phyloP scores from a whole-genome alignment of 192 early-diverging fungal species.

The Geosiphon pyriformis region DNA sequence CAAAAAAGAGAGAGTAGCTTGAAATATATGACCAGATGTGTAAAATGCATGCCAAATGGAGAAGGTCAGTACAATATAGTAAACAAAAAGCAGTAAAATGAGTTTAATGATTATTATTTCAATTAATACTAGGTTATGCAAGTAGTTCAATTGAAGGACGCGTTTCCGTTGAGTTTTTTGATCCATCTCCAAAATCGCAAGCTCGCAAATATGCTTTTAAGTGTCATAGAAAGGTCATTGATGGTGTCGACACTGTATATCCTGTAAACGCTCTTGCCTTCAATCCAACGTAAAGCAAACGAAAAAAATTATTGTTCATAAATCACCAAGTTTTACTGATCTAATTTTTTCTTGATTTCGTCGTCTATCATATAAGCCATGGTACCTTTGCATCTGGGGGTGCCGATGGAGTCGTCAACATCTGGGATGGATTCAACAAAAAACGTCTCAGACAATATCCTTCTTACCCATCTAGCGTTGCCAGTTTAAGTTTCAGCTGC shows the following conservation, averaged over 20 bases:
- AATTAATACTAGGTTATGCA: slow-evolving; percentile 64
- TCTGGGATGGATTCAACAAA: slow-evolving; percentile 91
- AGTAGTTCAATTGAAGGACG: slow-evolving; percentile 91
- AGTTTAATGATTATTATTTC: too few species aligned
- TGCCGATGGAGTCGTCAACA: slow-evolving; percentile 81
- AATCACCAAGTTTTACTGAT: not conserved
- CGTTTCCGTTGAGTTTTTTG: slow-evolving; percentile 90
- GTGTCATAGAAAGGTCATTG: slow-evolving; percentile 78
- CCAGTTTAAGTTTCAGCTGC: slow-evolving; percentile 74
- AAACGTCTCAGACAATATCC: slow-evolving; percentile 83
- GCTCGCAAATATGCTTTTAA: slow-evolving; percentile 93
- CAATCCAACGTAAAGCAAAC: slow-evolving; percentile 80
- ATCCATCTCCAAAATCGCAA: slow-evolving; percentile 58
- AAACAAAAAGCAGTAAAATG: too few species aligned
- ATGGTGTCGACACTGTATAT: slow-evolving; percentile 80
- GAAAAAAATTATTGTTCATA: too few species aligned
- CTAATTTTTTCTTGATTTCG: slow-evolving; percentile 10
- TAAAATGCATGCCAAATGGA: slow-evolving; percentile 83
- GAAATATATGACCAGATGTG: slow-evolving; percentile 84
- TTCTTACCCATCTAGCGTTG: slow-evolving; percentile 74
- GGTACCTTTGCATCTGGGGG: slow-evolving; percentile 97
- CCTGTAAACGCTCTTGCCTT: slow-evolving; percentile 92
- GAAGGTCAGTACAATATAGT: slow-evolving; percentile 39
- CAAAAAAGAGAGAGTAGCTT: slow-evolving; percentile 72
- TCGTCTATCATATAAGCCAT: slow-evolving; percentile 43